phyloP scores from a whole-genome alignment of 257 asterid genomes.

The Cynanchum wilfordii region DNA sequence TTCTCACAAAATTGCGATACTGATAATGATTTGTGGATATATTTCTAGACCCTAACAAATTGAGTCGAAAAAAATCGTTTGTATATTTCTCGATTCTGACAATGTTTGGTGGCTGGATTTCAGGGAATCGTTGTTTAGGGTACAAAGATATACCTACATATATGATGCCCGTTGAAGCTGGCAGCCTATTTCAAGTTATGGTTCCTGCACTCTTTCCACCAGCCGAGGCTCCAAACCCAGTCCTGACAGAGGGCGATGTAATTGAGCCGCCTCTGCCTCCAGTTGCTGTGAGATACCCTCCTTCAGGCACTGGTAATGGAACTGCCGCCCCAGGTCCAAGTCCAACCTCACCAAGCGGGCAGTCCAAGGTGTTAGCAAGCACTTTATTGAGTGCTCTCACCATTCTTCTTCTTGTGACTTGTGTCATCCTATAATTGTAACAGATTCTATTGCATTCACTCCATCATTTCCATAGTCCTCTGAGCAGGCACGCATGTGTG shows the following conservation, averaged over 20 bases:
- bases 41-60: slow-evolving; percentile 3
- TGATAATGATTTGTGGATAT: too few relatives aligned
- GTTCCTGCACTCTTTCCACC: slow-evolving; percentile 37
- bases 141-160: slow-evolving; percentile 38
- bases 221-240: slow-evolving; percentile 61
- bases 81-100: neutral
- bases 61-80: too few relatives aligned
- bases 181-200: slow-evolving; percentile 41
- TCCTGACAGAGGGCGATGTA: slow-evolving; percentile 49
- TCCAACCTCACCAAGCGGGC: slow-evolving; percentile 48
- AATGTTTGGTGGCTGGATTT: slow-evolving; percentile 11
- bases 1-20: neutral
- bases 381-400: slow-evolving; percentile 34
- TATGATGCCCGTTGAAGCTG: slow-evolving; percentile 57
- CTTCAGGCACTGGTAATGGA: slow-evolving; percentile 20
- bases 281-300: slow-evolving; percentile 31
- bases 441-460: neutral
- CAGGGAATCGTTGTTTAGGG: slow-evolving; percentile 77
- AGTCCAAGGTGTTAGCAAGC: slow-evolving; percentile 39
- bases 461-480: too few relatives aligned
- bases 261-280: slow-evolving; percentile 72
- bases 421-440: slow-evolving; percentile 24
- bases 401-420: slow-evolving; percentile 43
- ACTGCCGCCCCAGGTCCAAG: slow-evolving; percentile 36
- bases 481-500: too few relatives aligned